A percentile compares a stretch with the other conserved stretches of the same genome.
Conservation (phyloP, 2,329 filamentous ascomycete genomes). For the Fusarium coffeatum region DNA sequence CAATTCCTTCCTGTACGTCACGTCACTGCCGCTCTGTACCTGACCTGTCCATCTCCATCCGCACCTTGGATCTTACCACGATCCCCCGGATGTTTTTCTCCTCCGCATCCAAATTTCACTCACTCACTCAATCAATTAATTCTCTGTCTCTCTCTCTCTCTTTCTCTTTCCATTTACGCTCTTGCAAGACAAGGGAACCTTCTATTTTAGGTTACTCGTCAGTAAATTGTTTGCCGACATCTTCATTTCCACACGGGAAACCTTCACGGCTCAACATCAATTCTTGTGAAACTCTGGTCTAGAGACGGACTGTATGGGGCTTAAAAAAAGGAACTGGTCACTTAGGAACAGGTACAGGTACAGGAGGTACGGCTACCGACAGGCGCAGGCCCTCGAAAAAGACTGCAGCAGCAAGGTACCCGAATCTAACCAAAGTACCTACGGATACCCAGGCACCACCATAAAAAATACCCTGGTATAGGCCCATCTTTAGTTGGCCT, state of each 20-base stretch:
- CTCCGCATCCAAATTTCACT: conserved; percentile 19
- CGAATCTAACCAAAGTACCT: conserved; percentile 20
- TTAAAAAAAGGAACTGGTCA: not conserved
- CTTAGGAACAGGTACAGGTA: conserved; percentile 7
- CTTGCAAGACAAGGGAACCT: conserved; percentile 4
- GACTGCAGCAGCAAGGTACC: conserved; percentile 29
- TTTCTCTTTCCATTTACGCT: conserved; percentile 5
- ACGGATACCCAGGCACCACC: conserved; percentile 4
- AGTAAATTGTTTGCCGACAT: conserved; percentile 1
- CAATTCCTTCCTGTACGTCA: conserved; percentile 29
- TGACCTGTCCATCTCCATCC: not conserved
- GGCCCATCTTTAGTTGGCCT: conserved; percentile 18
- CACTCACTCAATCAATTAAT: not conserved
- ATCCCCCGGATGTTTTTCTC: conserved; percentile 21
- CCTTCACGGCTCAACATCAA: conserved; percentile 17
- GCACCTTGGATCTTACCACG: conserved; percentile 11
- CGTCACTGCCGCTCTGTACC: conserved; percentile 20
- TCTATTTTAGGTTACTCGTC: conserved; percentile 11
- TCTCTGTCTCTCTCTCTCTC: not conserved
- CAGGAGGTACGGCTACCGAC: conserved; percentile 1
- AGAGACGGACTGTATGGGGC: conserved; percentile 6
- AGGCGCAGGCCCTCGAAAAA: conserved; percentile 17
- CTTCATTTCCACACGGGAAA: conserved; percentile 30
- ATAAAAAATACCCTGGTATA: not conserved
- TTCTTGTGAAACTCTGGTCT: conserved; percentile 30